Conservation (phyloP, 805 yeast species). For the Brettanomyces sp. region DNA sequence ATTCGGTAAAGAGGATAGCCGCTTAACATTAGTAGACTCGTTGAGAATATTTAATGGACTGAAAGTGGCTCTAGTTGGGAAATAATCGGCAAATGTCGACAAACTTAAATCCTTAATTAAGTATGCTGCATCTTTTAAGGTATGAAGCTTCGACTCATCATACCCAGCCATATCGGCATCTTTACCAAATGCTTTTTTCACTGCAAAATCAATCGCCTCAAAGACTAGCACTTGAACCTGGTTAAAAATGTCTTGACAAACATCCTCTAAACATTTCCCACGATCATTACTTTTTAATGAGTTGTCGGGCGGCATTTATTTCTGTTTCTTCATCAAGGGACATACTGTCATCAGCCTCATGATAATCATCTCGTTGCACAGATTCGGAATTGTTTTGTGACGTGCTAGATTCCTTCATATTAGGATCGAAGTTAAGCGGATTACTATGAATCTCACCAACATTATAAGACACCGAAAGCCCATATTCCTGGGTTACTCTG, state of each 20-base stretch:
- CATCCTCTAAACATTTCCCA: not conserved
- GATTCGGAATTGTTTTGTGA: too few relatives aligned
- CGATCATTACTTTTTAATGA: not conserved
- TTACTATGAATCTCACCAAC: not conserved
- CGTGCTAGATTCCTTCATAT: not conserved
- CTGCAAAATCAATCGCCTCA: constrained; percentile 40
- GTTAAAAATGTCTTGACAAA: constrained; percentile 19
- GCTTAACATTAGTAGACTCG: constrained; percentile 12
- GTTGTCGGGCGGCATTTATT: not conserved
- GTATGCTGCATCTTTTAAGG: constrained; percentile 34
- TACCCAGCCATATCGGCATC: constrained; percentile 47
- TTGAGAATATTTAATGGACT: constrained; percentile 13
- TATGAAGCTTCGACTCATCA: constrained; percentile 23
- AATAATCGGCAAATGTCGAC: constrained; percentile 48
- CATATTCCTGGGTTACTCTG: constrained; percentile 14
- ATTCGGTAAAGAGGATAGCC: constrained; percentile 20
- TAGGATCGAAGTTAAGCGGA: not conserved
- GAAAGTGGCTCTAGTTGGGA: constrained; percentile 15
- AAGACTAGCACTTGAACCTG: constrained; percentile 34
- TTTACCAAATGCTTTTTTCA: constrained; percentile 48
- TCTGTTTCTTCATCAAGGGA: not conserved
- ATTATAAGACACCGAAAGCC: not conserved
- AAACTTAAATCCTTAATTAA: constrained; percentile 40
- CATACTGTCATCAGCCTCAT: not conserved
- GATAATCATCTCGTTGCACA: not conserved